phyloP scores from a whole-genome alignment of 495 filamentous ascomycete species.

The Hamigera avellanea region DNA sequence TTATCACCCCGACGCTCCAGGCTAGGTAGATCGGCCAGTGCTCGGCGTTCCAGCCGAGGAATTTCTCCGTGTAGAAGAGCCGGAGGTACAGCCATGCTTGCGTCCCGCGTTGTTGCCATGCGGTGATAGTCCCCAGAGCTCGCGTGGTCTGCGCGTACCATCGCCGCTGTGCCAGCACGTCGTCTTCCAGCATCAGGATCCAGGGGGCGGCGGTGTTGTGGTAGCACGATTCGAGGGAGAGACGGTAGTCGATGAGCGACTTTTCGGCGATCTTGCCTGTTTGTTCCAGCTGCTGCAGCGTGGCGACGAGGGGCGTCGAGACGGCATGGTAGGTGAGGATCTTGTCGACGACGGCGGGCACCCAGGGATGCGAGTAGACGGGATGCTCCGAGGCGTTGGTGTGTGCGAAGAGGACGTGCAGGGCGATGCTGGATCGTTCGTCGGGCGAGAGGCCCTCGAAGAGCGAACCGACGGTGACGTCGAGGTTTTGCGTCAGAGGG shows the following conservation, averaged over 20 bases:
- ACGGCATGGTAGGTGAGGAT: too few relatives aligned
- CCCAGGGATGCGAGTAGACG: conserved; percentile 37
- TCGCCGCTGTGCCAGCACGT: conserved; percentile 35
- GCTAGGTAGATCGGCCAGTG: conserved; percentile 32
- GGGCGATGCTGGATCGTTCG: conserved; percentile 32
- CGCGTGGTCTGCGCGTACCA: conserved; percentile 37
- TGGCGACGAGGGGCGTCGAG: too few relatives aligned
- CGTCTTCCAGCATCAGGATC: conserved; percentile 44
- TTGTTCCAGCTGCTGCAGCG: conserved; percentile 14
- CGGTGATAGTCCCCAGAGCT: conserved; percentile 25
- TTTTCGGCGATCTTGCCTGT: conserved; percentile 25
- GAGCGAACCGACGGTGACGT: conserved; percentile 37
- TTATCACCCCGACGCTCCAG: conserved; percentile 16
- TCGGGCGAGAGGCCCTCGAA: conserved; percentile 32
- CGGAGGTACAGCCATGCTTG: conserved; percentile 40
- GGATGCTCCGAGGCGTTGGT: conserved; percentile 35
- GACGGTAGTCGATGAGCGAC: conserved; percentile 38
- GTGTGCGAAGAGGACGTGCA: conserved; percentile 44
- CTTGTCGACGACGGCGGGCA: conserved; percentile 20
- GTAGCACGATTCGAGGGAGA: conserved; percentile 34
- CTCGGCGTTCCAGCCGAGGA: conserved; percentile 44
- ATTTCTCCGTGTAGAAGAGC: conserved; percentile 46
- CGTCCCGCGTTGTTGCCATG: conserved; percentile 10
- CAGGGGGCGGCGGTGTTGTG: conserved; percentile 27
- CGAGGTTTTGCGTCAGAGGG: conserved; percentile 30